These are phyloP conservation scores for Musa balbisiana DNA, from an alignment of 202 grass and related monocot genomes.

Conservation along the genomic window DNA sequence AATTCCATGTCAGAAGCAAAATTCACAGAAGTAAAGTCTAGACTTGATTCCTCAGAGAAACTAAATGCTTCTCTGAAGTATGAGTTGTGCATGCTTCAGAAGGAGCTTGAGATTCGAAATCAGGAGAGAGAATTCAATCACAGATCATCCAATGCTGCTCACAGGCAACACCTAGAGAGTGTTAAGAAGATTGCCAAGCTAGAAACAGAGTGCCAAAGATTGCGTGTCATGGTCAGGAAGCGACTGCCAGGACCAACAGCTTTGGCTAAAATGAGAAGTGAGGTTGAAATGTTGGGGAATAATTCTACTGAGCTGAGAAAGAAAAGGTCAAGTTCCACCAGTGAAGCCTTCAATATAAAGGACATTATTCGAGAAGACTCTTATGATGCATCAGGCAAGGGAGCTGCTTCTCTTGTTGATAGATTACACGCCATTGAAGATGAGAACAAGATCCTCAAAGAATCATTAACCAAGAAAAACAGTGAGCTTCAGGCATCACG, in stretches of 20 bases:
- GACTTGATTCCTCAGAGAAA: conserved; percentile 52
- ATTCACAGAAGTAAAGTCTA: conserved; percentile 33
- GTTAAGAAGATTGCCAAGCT: conserved; percentile 79
- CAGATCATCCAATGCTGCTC: conserved; percentile 78
- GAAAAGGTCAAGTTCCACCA: conserved; percentile 29
- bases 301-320: conserved; percentile 27
- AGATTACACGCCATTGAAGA: conserved; percentile 61
- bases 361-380: conserved; percentile 23
- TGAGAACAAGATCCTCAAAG: conserved; percentile 79
- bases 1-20: conserved; percentile 49
- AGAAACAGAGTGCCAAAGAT: conserved; percentile 87
- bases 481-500: conserved; percentile 52
- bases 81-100: conserved; percentile 94
- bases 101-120: conserved; percentile 89
- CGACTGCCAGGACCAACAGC: conserved; percentile 83
- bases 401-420: conserved; percentile 47
- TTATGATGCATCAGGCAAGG: conserved; percentile 31
- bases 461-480: conserved; percentile 69
- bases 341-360: conserved; percentile 21
- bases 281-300: conserved; percentile 54
- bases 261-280: conserved; percentile 94
- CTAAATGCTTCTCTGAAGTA: conserved; percentile 76
- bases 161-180: conserved; percentile 72
- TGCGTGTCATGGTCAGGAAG: conserved; percentile 84
- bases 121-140: conserved; percentile 81